Evolutionary conservation across 2,329 filamentous ascomycete species (phyloP).

Genomic region (Nothophoma quercina): DNA sequence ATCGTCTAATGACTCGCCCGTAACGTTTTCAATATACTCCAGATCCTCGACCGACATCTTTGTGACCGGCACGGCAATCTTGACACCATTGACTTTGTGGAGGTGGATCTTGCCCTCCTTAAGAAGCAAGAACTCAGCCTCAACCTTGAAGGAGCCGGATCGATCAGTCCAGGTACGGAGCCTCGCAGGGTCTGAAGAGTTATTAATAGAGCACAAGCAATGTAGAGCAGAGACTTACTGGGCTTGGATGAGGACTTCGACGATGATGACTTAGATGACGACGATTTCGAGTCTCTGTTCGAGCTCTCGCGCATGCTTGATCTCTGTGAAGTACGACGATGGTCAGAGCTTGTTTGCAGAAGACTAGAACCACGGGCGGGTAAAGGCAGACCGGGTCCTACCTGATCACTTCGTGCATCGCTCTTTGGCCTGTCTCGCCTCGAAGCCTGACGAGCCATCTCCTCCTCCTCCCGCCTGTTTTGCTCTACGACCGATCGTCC

Average conservation of each 20-base stretch:
- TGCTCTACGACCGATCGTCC: constrained; percentile 77
- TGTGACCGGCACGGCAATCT: constrained; percentile 91
- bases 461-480: constrained; percentile 79
- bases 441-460: constrained; percentile 80
- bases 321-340: constrained; percentile 75
- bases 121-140: constrained; percentile 93
- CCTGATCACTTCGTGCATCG: constrained; percentile 68
- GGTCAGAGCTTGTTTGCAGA: constrained; percentile 69
- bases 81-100: constrained; percentile 97
- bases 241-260: constrained; percentile 68
- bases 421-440: constrained; percentile 66
- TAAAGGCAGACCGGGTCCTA: constrained; percentile 78
- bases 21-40: constrained; percentile 88
- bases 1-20: constrained; percentile 87
- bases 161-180: constrained; percentile 94
- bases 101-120: constrained; percentile 97
- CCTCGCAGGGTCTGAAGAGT: constrained; percentile 70
- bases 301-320: constrained; percentile 73
- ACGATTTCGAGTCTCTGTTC: constrained; percentile 60
- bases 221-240: constrained; percentile 65
- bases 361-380: constrained; percentile 83
- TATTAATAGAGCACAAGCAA: not conserved
- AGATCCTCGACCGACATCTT: constrained; percentile 98
- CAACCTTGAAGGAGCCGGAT: constrained; percentile 94
- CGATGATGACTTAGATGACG: constrained; percentile 30